A percentile compares a stretch with the other conserved stretches of the same genome.
phyloP scores from a whole-genome alignment of 192 early-diverging fungal genomes.

The Rhizophagus clarus region DNA sequence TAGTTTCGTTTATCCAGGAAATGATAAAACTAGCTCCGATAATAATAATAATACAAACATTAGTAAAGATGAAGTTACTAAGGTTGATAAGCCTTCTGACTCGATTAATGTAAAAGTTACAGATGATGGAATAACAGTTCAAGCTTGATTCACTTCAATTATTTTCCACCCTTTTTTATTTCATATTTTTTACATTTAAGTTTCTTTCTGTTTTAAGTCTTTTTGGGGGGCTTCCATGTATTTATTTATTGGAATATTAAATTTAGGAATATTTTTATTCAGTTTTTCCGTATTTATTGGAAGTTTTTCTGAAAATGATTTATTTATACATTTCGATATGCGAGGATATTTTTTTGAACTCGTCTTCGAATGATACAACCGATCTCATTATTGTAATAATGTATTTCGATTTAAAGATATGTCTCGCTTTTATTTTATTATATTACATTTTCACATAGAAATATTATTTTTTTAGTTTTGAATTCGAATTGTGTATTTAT shows the following conservation, averaged over 20 bases:
- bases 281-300: no score
- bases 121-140: background rate
- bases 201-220: background rate
- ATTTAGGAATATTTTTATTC: background rate
- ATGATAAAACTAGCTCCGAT: background rate
- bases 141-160: background rate
- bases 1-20: background rate
- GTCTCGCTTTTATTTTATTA: no score
- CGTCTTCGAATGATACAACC: no score
- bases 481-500: no score
- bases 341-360: no score
- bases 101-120: background rate
- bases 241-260: background rate
- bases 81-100: background rate
- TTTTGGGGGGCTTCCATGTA: background rate
- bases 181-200: background rate
- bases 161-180: background rate
- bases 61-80: background rate
- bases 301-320: no score
- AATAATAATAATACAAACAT: background rate
- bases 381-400: no score
- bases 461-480: no score
- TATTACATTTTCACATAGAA: no score
- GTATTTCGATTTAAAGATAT: no score
- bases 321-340: no score